Percentiles rank a stretch among this genome's conserved stretches.
Evolutionary conservation across 164 flowering plant genomes (phyloP).

Genomic region (Santalum album): DNA sequence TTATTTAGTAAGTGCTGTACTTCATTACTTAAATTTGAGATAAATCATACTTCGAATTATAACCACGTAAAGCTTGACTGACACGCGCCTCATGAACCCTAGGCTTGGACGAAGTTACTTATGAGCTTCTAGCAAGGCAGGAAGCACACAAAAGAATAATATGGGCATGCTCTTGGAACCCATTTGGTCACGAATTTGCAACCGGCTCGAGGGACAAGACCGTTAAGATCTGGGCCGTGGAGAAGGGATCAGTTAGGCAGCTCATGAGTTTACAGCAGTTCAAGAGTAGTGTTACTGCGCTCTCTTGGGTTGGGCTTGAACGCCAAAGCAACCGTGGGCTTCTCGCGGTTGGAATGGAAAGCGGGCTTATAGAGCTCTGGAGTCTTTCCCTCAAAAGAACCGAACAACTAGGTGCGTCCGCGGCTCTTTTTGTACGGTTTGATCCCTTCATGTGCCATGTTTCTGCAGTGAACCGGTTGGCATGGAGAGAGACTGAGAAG

Average conservation of each 20-base stretch:
- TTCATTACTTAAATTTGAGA: too few relatives aligned
- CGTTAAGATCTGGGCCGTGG: slow-evolving; percentile 81
- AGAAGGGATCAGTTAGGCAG: slow-evolving; percentile 44
- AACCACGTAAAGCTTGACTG: too few relatives aligned
- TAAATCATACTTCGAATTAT: too few relatives aligned
- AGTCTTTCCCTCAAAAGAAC: slow-evolving; percentile 22
- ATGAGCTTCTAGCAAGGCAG: slow-evolving; percentile 55
- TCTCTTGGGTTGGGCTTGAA: slow-evolving; percentile 65
- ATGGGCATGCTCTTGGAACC: slow-evolving; percentile 98
- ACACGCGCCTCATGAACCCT: slow-evolving; percentile 8
- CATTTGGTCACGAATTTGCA: slow-evolving; percentile 76
- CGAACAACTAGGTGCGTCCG: slow-evolving; percentile 17
- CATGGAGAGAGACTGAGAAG: slow-evolving; percentile 46
- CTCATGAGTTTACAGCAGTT: slow-evolving; percentile 56
- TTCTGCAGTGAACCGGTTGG: slow-evolving; percentile 66
- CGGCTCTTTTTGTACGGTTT: slow-evolving; percentile 27
- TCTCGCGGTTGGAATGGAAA: slow-evolving; percentile 87
- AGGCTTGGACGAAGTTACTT: slow-evolving; percentile 35
- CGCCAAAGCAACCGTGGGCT: slow-evolving; percentile 34
- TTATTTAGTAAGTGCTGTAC: too few relatives aligned
- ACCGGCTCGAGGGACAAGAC: slow-evolving; percentile 95
- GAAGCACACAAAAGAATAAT: slow-evolving; percentile 95
- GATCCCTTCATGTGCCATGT: slow-evolving; percentile 78
- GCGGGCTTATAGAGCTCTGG: slow-evolving; percentile 84
- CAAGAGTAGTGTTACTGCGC: slow-evolving; percentile 63